Evolutionary conservation across 176 grass and related monocot genomes (phyloP).

Genomic region (Oryza meyeriana): DNA sequence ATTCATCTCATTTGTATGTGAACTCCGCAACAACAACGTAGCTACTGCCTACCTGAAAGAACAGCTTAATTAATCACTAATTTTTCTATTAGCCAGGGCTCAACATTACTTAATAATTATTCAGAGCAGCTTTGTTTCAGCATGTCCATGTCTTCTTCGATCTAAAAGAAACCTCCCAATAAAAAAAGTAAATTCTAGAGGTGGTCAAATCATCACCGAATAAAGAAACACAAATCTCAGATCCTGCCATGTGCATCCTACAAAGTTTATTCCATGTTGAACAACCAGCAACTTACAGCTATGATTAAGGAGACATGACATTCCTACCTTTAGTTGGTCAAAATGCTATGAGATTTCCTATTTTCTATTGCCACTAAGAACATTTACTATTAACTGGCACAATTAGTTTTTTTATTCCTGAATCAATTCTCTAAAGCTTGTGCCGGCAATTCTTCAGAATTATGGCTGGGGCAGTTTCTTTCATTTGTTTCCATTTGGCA

Average conservation of each 20-base stretch:
- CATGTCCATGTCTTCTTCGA: neutral
- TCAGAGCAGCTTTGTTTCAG: neutral
- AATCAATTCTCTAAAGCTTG: too few species aligned
- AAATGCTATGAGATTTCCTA: neutral
- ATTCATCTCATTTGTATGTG: neutral
- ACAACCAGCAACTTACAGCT: neutral
- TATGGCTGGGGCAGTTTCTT: too few species aligned
- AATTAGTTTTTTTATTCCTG: too few species aligned
- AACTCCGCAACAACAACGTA: neutral
- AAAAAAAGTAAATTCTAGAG: neutral
- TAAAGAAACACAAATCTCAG: constrained; percentile 16
- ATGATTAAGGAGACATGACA: too few species aligned
- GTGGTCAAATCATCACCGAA: constrained; percentile 31
- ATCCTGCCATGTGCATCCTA: constrained; percentile 25
- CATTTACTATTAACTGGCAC: too few species aligned
- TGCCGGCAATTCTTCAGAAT: too few species aligned
- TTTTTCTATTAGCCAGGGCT: constrained; percentile 8
- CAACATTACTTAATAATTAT: neutral
- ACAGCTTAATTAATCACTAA: neutral
- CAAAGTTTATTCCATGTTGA: constrained; percentile 16
- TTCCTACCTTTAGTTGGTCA: constrained; percentile 7
- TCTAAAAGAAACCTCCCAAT: neutral
- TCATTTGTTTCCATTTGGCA: too few species aligned
- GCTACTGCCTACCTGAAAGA: neutral
- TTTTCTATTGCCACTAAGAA: too few species aligned